phyloP scores from a whole-genome alignment of 2,329 filamentous ascomycete genomes.

The Fusarium circinatum region DNA sequence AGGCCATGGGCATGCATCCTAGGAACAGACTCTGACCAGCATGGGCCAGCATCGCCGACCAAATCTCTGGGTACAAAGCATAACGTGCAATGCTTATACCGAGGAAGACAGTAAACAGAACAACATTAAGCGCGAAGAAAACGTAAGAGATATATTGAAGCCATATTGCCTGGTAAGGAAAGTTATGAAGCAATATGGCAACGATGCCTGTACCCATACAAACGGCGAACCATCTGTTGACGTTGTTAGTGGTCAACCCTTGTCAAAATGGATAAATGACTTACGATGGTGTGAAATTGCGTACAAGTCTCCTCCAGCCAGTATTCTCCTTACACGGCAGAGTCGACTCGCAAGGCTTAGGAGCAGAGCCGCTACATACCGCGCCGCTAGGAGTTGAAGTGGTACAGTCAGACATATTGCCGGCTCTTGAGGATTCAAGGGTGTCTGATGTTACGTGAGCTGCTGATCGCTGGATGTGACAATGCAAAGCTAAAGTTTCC shows the following conservation, averaged over 20 bases:
- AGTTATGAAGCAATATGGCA: constrained; percentile 68
- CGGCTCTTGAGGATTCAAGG: background rate
- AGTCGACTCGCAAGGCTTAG: constrained; percentile 22
- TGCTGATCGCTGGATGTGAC: constrained; percentile 18
- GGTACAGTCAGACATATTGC: constrained; percentile 32
- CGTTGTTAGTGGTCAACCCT: constrained; percentile 2
- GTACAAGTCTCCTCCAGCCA: constrained; percentile 58
- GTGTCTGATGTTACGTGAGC: constrained; percentile 17
- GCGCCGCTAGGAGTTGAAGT: constrained; percentile 16
- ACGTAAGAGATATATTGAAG: constrained; percentile 68
- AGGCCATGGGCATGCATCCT: constrained; percentile 74
- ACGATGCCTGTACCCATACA: constrained; percentile 77
- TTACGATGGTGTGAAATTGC: constrained; percentile 66
- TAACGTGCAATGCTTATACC: constrained; percentile 69
- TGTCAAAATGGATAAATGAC: constrained; percentile 32
- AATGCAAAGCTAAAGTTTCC: constrained; percentile 21
- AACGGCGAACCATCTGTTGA: constrained; percentile 64
- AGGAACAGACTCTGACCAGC: constrained; percentile 75
- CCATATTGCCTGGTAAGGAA: constrained; percentile 69
- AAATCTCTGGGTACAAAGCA: constrained; percentile 72
- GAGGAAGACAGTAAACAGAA: constrained; percentile 66
- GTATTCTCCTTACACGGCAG: constrained; percentile 48
- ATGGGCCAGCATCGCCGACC: constrained; percentile 72
- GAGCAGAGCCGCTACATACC: constrained; percentile 10
- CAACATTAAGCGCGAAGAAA: constrained; percentile 69